Evolutionary conservation across 2,329 filamentous ascomycete species (phyloP).

Genomic region (Beauveria caledonica): DNA sequence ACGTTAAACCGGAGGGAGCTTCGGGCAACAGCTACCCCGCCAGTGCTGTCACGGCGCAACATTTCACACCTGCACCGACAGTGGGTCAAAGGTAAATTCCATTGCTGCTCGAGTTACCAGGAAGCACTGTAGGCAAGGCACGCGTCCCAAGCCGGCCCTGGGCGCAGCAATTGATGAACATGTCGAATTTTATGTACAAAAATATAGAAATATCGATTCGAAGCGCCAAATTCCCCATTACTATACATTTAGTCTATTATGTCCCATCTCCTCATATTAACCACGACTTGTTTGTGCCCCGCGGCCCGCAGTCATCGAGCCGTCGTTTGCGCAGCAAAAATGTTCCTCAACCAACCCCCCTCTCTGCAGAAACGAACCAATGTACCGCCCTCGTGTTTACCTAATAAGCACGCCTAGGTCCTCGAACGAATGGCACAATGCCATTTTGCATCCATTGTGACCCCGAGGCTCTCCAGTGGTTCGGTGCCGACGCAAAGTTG

Average conservation of each 20-base stretch:
- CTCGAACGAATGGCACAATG: conserved; percentile 10
- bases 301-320: neutral
- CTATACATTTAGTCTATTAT: conserved; percentile 9
- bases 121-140: neutral
- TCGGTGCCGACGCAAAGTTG: neutral
- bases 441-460: conserved; percentile 13
- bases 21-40: conserved; percentile 1
- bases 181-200: neutral
- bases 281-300: neutral
- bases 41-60: neutral
- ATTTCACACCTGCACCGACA: neutral
- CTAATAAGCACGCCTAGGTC: conserved; percentile 2
- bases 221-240: neutral
- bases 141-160: neutral
- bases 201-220: neutral
- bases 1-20: neutral
- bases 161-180: no score
- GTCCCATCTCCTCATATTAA: neutral
- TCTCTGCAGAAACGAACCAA: neutral
- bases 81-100: neutral
- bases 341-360: neutral
- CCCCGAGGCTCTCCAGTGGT: neutral
- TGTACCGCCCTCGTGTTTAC: neutral
- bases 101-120: no score
- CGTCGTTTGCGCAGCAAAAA: neutral